These are phyloP conservation scores for Quercus tomentella DNA, from an alignment of 331 rosid genomes.

Conservation along the genomic window DNA sequence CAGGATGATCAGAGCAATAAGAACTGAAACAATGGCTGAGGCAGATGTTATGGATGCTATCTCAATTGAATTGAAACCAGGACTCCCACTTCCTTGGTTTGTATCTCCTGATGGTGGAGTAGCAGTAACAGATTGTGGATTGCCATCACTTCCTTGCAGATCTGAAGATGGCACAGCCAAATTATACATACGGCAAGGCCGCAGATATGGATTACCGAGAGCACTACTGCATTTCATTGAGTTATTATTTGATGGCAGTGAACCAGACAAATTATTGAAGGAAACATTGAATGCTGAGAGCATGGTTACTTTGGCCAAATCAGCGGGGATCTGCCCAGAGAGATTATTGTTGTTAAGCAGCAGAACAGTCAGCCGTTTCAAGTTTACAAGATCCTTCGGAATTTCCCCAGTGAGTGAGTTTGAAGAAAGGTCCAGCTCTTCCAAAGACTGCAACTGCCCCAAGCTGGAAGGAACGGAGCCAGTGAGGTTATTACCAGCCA, in stretches of 20 bases:
- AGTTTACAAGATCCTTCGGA: constrained; percentile 53
- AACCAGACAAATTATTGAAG: constrained; percentile 87
- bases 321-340: constrained; percentile 79
- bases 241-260: constrained; percentile 54
- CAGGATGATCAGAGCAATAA: constrained; percentile 63
- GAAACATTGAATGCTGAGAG: constrained; percentile 78
- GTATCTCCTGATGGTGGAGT: constrained; percentile 28
- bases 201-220: constrained; percentile 65
- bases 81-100: constrained; percentile 16
- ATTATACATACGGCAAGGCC: constrained; percentile 48
- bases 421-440: constrained; percentile 72
- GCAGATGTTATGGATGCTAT: constrained; percentile 93
- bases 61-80: constrained; percentile 71
- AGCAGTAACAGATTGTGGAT: constrained; percentile 32
- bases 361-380: constrained; percentile 57
- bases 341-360: constrained; percentile 71
- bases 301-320: constrained; percentile 59
- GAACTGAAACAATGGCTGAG: constrained; percentile 83
- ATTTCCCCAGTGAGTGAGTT: constrained; percentile 73
- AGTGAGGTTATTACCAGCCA: constrained; percentile 61
- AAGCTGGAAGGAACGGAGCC: constrained; percentile 62
- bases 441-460: constrained; percentile 59
- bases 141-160: constrained; percentile 41
- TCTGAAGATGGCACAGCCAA: constrained; percentile 39
- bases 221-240: constrained; percentile 72